Base-by-base conservation (phyloP, 106 monocot species). In the Acorus gramineus region DNA sequence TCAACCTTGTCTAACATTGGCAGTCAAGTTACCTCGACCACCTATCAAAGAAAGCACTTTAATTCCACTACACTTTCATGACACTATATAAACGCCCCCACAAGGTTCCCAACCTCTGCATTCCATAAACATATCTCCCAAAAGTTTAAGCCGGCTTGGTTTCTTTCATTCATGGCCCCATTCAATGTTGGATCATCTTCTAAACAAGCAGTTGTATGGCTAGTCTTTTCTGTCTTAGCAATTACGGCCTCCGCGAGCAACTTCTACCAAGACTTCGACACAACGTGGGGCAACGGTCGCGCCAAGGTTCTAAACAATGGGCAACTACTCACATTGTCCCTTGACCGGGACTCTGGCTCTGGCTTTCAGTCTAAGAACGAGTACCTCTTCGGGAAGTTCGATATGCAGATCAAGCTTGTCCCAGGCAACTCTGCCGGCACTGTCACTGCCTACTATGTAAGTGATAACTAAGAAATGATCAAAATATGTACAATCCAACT, bases 401-500 rank as follows among this genome's bases (percentile, higher is more conserved):
- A 68, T 8, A 68, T 68, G 57, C 57, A 68, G 57, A 44, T 68
- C 54, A 68, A 68, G 68, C 68, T 68, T 49, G 68, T 68, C 14
- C 68, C 68, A 3, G 68, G 68, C 49, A 68, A 68, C 68, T 68
- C 69, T 46, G 59, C 59, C 8, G 69, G 59, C 51, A 70, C 69
- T 7, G 60, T 70, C 60, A 60, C 69, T 44, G 8, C 60, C 44
- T 61, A 11, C 43, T 61, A 60, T 54, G 59, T 61, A 52, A 14
- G 12, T 54, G 8, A 6, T 28, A 28, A 28, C 28, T 28, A 28
- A 28, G 28, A 28, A 28, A 28, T 28, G 28, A 28, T 28, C 28
- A 28, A 28, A 28, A 28, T 28, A 28, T 28, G 1, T 28, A 28
- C 28, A 28, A 28, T 1, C 28, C 28, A 28, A 28, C 28, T 28